A percentile compares a stretch with the other conserved stretches of the same genome.
These are phyloP conservation scores for Euphorbia schlechtendalii DNA, from an alignment of 441 rosid genomes.

Conservation along the genomic window DNA sequence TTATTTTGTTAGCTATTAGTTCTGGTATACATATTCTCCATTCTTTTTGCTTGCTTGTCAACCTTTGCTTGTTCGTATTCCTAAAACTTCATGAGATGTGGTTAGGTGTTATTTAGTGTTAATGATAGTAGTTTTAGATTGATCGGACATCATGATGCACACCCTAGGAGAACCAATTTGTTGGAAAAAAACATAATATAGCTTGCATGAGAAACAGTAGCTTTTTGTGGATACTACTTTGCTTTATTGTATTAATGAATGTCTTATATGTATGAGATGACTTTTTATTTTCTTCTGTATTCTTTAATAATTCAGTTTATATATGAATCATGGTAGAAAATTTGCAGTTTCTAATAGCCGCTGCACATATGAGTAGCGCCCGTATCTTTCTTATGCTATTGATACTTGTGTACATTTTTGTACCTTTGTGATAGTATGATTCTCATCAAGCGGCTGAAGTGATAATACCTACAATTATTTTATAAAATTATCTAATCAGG, in stretches of 20 bases:
- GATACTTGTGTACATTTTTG: background rate
- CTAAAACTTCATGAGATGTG: background rate
- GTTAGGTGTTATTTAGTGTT: background rate
- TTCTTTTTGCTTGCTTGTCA: background rate
- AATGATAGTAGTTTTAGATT: background rate
- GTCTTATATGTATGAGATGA: background rate
- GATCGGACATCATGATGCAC: background rate
- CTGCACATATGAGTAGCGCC: background rate
- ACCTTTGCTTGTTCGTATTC: background rate
- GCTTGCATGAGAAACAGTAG: background rate
- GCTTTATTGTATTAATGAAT: background rate
- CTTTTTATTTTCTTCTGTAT: background rate
- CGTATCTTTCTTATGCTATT: slow-evolving; percentile 6
- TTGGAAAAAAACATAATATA: background rate
- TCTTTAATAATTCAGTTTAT: background rate
- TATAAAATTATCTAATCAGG: slow-evolving; percentile 11
- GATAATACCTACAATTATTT: background rate
- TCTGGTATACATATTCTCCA: too few species aligned
- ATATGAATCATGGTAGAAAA: background rate
- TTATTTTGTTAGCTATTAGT: background rate
- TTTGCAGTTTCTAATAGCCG: background rate
- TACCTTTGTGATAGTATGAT: background rate
- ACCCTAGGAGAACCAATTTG: too few species aligned
- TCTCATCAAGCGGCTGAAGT: background rate
- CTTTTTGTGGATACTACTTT: background rate